Evolutionary conservation across 371 early-diverging fungal species (phyloP).

Genomic region (Circinella umbellata): DNA sequence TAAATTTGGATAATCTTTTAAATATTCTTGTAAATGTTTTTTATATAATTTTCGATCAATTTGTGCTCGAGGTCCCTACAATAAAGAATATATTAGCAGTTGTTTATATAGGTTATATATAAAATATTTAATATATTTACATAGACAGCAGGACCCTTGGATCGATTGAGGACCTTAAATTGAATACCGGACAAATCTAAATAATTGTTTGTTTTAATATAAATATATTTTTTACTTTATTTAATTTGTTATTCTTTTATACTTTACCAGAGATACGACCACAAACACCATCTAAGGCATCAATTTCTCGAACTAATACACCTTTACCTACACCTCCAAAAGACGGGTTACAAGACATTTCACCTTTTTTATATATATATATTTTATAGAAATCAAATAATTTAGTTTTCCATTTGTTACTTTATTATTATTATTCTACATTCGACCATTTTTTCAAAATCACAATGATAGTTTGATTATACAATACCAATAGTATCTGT

Average conservation of each 20-base stretch:
- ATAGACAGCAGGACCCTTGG: conserved; percentile 89
- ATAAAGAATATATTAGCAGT: neutral
- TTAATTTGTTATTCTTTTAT: neutral
- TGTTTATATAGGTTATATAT: neutral
- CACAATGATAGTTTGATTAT: no score
- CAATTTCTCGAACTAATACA: conserved; percentile 80
- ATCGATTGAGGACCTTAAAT: conserved; percentile 84
- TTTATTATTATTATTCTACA: no score
- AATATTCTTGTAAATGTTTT: conserved; percentile 68
- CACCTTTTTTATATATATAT: conserved; percentile 52
- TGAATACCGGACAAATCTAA: conserved; percentile 84
- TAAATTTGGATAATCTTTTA: conserved; percentile 72
- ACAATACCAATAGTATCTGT: conserved; percentile 72
- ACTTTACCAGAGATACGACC: conserved; percentile 69
- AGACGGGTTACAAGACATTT: conserved; percentile 91
- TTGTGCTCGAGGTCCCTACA: conserved; percentile 82
- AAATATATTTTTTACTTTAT: neutral
- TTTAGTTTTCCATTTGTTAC: no score
- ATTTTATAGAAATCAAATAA: neutral
- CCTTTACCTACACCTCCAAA: conserved; percentile 92
- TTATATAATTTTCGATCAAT: conserved; percentile 85
- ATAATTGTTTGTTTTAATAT: neutral
- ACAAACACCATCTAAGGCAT: conserved; percentile 87
- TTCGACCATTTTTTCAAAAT: no score
- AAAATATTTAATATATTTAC: conserved; percentile 25